A percentile compares a stretch with the other conserved stretches of the same genome.
Evolutionary conservation across 2,329 filamentous ascomycete genomes (phyloP).

Genomic region (Nectriaceae sp.): DNA sequence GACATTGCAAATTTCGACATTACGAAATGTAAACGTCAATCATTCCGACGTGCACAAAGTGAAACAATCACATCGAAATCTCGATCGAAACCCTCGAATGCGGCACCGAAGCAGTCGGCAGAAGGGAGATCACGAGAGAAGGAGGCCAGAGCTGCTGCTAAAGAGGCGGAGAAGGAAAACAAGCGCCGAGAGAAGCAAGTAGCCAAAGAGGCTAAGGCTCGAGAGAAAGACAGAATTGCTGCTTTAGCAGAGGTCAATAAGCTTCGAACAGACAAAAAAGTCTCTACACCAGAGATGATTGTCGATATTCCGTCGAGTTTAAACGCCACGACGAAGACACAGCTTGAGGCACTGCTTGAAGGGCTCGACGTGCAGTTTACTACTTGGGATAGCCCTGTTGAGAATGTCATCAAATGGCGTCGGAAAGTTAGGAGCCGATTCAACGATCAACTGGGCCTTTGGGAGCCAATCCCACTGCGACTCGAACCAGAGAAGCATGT

Average conservation of each 20-base stretch:
- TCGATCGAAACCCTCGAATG: conserved; percentile 15
- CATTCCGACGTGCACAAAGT: conserved; percentile 32
- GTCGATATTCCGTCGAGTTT: conserved; percentile 66
- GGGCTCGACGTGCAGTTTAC: conserved; percentile 50
- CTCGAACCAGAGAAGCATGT: conserved; percentile 61
- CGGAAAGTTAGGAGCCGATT: conserved; percentile 66
- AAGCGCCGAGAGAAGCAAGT: conserved; percentile 59
- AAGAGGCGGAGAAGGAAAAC: conserved; percentile 55
- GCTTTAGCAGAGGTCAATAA: conserved; percentile 76
- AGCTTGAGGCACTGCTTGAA: conserved; percentile 52
- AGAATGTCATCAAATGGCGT: conserved; percentile 65
- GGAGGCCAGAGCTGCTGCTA: conserved; percentile 48
- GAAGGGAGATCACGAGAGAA: conserved; percentile 44
- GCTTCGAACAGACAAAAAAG: conserved; percentile 70
- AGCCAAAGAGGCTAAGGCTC: conserved; percentile 61
- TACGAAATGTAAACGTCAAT: conserved; percentile 23
- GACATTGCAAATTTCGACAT: conserved; percentile 46
- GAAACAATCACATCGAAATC: conserved; percentile 26
- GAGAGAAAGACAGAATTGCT: conserved; percentile 64
- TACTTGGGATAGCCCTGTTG: conserved; percentile 47
- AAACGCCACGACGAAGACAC: conserved; percentile 44
- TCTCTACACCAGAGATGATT: conserved; percentile 76
- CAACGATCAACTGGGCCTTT: conserved; percentile 61
- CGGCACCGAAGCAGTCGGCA: conserved; percentile 31
- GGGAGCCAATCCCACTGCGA: conserved; percentile 61